These are phyloP conservation scores for Pichia eremophila DNA, from an alignment of 805 yeast genomes.

Conservation along the genomic window DNA sequence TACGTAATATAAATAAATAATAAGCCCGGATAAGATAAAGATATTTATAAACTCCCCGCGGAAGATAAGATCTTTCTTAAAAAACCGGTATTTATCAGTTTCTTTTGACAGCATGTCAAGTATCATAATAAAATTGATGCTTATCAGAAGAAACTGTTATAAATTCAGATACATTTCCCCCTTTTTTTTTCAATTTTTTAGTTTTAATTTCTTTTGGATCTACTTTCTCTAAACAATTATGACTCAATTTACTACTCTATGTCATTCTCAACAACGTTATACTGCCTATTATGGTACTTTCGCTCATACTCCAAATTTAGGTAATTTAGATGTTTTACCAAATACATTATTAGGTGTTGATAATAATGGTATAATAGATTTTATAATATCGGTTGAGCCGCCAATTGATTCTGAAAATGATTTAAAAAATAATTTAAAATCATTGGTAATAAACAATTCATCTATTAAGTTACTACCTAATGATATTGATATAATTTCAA, in stretches of 20 bases:
- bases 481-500: conserved; percentile 25
- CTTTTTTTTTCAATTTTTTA: no score
- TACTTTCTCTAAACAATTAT: not conserved
- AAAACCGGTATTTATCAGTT: no score
- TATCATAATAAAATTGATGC: no score
- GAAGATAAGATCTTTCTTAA: no score
- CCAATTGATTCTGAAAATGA: not conserved
- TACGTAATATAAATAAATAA: no score
- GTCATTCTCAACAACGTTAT: conserved; percentile 11
- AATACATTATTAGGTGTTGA: conserved; percentile 59
- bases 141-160: no score
- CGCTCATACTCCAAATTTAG: conserved; percentile 59
- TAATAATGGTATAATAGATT: conserved; percentile 42
- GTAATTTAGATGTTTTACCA: conserved; percentile 44
- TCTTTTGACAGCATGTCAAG: no score
- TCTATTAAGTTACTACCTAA: conserved; percentile 10
- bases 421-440: no score
- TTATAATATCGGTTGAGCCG: conserved; percentile 15
- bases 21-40: no score
- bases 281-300: conserved; percentile 60
- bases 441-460: conserved; percentile 5
- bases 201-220: no score
- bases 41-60: no score
- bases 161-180: no score
- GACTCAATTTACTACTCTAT: conserved; percentile 7